These are phyloP conservation scores for Tulasnella sp. DNA, from an alignment of 768 basidiomycete species.

Conservation along the genomic window DNA sequence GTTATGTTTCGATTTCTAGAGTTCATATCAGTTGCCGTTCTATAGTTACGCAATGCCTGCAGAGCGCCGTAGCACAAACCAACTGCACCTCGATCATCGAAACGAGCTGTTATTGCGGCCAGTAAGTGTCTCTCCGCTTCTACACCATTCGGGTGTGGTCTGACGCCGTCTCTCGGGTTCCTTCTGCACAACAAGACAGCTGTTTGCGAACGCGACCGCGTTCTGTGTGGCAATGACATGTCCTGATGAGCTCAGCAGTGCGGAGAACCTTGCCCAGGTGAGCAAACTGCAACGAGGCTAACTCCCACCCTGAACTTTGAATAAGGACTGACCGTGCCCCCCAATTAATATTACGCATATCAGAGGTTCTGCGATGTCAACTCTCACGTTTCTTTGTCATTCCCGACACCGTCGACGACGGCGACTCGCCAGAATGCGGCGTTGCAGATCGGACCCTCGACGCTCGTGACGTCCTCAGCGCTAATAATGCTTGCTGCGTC, in stretches of 20 bases:
- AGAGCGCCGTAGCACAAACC: background rate
- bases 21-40: background rate
- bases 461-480: background rate
- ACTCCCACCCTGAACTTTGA: slow-evolving; percentile 1
- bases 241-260: slow-evolving; percentile 1
- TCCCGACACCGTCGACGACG: slow-evolving; percentile 16
- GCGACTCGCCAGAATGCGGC: background rate
- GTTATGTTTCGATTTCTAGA: background rate
- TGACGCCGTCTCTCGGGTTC: too few species aligned
- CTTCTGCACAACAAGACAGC: too few species aligned
- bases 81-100: slow-evolving; percentile 19
- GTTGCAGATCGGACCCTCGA: background rate
- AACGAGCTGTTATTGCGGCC: slow-evolving; percentile 19
- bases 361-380: slow-evolving; percentile 14
- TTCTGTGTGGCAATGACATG: slow-evolving; percentile 14
- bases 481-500: background rate
- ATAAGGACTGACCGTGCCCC: slow-evolving; percentile 1
- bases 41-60: slow-evolving; percentile 15
- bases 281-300: background rate
- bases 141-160: background rate
- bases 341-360: background rate
- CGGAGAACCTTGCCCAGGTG: slow-evolving; percentile 15
- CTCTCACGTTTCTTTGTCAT: background rate
- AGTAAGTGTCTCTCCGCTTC: background rate
- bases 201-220: slow-evolving; percentile 13